These are phyloP conservation scores for Agroathelia rolfsii DNA, from an alignment of 1,284 basidiomycete genomes.

Conservation along the genomic window DNA sequence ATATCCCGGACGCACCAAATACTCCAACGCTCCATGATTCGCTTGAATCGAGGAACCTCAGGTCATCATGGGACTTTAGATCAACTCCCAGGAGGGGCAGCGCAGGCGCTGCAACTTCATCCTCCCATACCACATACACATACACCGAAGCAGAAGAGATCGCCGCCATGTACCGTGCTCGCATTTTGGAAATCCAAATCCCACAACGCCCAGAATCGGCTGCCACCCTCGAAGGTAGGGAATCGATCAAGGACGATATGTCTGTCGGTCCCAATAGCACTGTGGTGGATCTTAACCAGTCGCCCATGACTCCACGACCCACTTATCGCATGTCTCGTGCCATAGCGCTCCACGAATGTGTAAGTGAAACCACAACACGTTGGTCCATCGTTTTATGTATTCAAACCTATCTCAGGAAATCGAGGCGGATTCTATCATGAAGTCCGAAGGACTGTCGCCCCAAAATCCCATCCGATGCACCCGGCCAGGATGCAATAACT, in stretches of 20 bases:
- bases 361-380: conserved; percentile 16
- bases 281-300: conserved; percentile 1
- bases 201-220: conserved; percentile 1
- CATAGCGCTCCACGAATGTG: conserved; percentile 29
- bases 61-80: too few relatives aligned
- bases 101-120: too few relatives aligned
- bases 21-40: too few relatives aligned
- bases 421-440: conserved; percentile 32
- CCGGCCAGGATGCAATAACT: conserved; percentile 40
- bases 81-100: too few relatives aligned
- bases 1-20: too few relatives aligned
- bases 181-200: background rate
- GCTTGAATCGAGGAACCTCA: too few relatives aligned
- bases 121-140: conserved; percentile 6
- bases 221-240: conserved; percentile 9
- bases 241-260: conserved; percentile 18
- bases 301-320: background rate
- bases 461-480: conserved; percentile 31
- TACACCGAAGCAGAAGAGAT: conserved; percentile 32
- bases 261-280: conserved; percentile 6
- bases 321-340: conserved; percentile 23
- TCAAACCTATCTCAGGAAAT: conserved; percentile 20
- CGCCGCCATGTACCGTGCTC: conserved; percentile 24
- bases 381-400: background rate
- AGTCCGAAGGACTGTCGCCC: conserved; percentile 17